Evolutionary conservation across 305 asterid genomes (phyloP), one percentile per base, ranked within the genome.

Genomic region (Rubia occidens): DNA sequence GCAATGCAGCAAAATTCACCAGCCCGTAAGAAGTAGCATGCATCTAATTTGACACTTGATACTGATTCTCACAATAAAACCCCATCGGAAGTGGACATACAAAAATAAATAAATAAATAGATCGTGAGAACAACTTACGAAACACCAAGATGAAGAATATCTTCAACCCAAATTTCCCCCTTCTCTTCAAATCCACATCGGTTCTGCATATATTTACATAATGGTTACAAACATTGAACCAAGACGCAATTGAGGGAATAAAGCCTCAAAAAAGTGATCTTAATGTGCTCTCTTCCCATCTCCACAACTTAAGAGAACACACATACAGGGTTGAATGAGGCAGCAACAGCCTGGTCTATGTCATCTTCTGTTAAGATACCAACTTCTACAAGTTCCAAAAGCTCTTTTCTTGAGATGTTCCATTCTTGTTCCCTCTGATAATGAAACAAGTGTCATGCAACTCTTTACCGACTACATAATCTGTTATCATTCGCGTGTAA

Each of bases 121-220:
- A 35, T 61, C 6, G 18, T 39, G 15, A 44, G 35, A 21, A 37
- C 69, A 75, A 77, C 98, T 88, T 85, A 93, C 98, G 86, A 90
- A 76, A 93, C 81, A 64, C 98, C 98, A 75, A 93, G 96, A 79
- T 90, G 88, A 79, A 90, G 96, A 74, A 90, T 87, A 90, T 84
- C 87, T 13, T 82, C 77, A 58, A 93, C 98, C 98, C 96, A 93
- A 79, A 93, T 88, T 61, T 90, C 96, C 61, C 97, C 98, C 87
- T 84, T 93, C 75, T 90, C 92, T 85, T 93, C 97, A 71, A 93
- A 93, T 80, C 98, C 98, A 86, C 97, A 88, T 72, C 98, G 88
- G 74, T 93, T 93, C 98, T 93, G 94, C 86, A 79, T 53, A 76
- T 72, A 70, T 71, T 8, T 63, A 26, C n/a, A 78, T 58, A 78